Evolutionary conservation across 2,329 filamentous ascomycete genomes (phyloP).

Genomic region (Cordyceps javanica): DNA sequence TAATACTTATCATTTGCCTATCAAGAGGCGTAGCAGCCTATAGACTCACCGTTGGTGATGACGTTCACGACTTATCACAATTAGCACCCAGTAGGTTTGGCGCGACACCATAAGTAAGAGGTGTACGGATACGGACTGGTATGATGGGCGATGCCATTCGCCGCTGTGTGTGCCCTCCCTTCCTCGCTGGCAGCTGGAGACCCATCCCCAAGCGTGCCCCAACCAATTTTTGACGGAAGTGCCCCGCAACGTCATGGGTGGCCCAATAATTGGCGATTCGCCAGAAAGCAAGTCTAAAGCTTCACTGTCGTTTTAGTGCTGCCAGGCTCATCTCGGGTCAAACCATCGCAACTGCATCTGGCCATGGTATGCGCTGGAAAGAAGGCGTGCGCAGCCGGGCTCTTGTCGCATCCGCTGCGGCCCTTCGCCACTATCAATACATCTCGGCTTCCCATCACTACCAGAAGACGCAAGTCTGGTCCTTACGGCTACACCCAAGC

Average conservation of each 20-base stretch:
- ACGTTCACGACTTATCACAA: too few relatives aligned
- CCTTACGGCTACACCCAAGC: conserved; percentile 79
- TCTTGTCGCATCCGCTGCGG: not conserved
- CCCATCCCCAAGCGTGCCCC: not conserved
- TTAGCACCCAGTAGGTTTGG: too few relatives aligned
- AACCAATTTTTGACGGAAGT: not conserved
- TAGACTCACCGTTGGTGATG: too few relatives aligned
- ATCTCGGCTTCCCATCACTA: conserved; percentile 17
- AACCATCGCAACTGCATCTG: not conserved
- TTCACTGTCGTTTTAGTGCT: not conserved
- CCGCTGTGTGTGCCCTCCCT: too few relatives aligned
- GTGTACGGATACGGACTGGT: too few relatives aligned
- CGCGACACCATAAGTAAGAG: too few relatives aligned
- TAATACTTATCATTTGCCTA: too few relatives aligned
- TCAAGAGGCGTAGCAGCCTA: too few relatives aligned
- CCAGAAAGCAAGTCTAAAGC: not conserved
- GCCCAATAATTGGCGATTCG: not conserved
- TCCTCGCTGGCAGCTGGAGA: too few relatives aligned
- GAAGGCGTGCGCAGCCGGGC: not conserved
- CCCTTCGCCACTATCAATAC: not conserved
- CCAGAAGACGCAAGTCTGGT: conserved; percentile 47
- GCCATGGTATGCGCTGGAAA: not conserved
- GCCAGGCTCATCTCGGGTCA: not conserved
- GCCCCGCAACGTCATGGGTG: conserved; percentile 9
- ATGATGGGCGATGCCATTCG: too few relatives aligned